Evolutionary conservation across 805 yeast genomes (phyloP).

Genomic region (Ogataea pilisensis): DNA sequence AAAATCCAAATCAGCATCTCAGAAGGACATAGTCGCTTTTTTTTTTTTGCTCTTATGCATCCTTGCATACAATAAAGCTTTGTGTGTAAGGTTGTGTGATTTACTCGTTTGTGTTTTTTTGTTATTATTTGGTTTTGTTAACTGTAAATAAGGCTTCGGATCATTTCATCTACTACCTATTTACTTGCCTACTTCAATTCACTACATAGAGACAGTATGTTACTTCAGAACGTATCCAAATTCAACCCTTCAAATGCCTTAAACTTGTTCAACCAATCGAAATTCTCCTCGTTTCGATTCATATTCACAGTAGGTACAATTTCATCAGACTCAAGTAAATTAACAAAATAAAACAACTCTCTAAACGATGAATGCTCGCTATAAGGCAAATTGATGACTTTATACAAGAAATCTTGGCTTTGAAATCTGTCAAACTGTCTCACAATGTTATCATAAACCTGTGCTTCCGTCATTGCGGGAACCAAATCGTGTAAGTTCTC

Average conservation of each 20-base stretch:
- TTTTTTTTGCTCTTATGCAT: no score
- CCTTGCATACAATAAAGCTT: no score
- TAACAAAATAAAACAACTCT: constrained; percentile 67
- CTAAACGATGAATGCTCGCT: constrained; percentile 91
- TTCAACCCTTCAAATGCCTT: constrained; percentile 10
- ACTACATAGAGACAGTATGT: no score
- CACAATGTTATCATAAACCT: constrained; percentile 12
- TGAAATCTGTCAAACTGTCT: constrained; percentile 16
- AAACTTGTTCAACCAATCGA: constrained; percentile 9
- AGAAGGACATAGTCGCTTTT: no score
- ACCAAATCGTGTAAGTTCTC: constrained; percentile 11
- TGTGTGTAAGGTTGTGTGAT: no score
- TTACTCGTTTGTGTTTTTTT: no score
- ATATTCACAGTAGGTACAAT: constrained; percentile 79
- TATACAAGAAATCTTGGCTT: constrained; percentile 15
- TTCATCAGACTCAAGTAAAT: constrained; percentile 42
- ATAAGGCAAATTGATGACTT: constrained; percentile 52
- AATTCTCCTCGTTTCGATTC: constrained; percentile 14
- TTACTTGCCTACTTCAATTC: no score
- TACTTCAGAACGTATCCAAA: constrained; percentile 14
- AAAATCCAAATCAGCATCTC: no score
- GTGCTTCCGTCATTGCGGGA: constrained; percentile 9
- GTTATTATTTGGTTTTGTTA: no score
- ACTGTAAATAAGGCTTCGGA: no score
- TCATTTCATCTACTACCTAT: no score